phyloP scores from a whole-genome alignment of 1,139 yeast genomes.

The Pichia sp. region DNA sequence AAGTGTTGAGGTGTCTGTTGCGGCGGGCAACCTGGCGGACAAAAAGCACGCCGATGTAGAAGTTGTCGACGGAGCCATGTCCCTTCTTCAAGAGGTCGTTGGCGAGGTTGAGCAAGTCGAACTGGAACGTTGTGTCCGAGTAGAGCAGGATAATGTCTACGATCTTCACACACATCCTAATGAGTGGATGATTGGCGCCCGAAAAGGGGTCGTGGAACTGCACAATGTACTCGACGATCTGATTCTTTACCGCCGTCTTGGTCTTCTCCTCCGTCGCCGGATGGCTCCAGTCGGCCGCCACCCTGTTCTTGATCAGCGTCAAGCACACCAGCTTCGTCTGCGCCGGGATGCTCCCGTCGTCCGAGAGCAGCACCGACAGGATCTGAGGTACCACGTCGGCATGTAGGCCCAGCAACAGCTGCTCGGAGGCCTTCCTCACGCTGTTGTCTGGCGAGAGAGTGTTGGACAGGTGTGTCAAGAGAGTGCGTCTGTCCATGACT shows the following conservation, averaged over 20 bases:
- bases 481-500: slow-evolving; percentile 5
- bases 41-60: slow-evolving; percentile 12
- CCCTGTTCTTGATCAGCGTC: slow-evolving; percentile 13
- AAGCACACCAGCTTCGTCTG: slow-evolving; percentile 9
- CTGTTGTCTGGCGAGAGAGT: slow-evolving; percentile 28
- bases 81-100: slow-evolving; percentile 3
- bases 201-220: slow-evolving; percentile 9
- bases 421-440: slow-evolving; percentile 17
- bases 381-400: slow-evolving; percentile 4
- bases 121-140: slow-evolving; percentile 2
- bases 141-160: slow-evolving; percentile 6
- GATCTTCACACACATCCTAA: slow-evolving; percentile 13
- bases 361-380: slow-evolving; percentile 1
- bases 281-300: slow-evolving; percentile 4
- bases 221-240: slow-evolving; percentile 7
- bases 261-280: not conserved
- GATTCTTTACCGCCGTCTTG: not conserved
- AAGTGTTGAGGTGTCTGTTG: slow-evolving; percentile 12
- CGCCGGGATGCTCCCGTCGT: slow-evolving; percentile 2
- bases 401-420: slow-evolving; percentile 4
- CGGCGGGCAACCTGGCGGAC: slow-evolving; percentile 14
- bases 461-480: slow-evolving; percentile 25
- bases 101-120: slow-evolving; percentile 8
- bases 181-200: slow-evolving; percentile 1
- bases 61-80: slow-evolving; percentile 3